Conservation (phyloP, 1,139 yeast genomes). For the Suhomyces atakaporum region DNA sequence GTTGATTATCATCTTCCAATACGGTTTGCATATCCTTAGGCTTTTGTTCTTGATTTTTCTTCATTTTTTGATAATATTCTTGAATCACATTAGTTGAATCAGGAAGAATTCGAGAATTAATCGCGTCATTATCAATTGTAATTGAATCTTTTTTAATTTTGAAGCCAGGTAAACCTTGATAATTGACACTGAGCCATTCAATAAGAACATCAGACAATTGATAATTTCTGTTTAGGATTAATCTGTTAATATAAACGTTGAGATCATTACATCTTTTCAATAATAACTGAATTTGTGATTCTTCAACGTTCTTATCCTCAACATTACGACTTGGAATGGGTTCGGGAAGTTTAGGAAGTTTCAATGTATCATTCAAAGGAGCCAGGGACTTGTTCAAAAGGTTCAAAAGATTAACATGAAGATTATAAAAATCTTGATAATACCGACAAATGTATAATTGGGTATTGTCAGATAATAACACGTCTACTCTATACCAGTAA, state of each 20-base stretch:
- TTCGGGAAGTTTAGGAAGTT: constrained; percentile 45
- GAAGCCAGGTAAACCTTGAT: constrained; percentile 28
- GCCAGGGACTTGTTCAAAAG: constrained; percentile 21
- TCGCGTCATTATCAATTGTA: constrained; percentile 16
- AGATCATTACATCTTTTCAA: constrained; percentile 37
- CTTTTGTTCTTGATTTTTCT: constrained; percentile 6
- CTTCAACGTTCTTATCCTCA: constrained; percentile 14
- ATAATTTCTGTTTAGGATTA: constrained; percentile 28
- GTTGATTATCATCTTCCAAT: constrained; percentile 11
- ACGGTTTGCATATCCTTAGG: constrained; percentile 9
- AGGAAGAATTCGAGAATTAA: constrained; percentile 19
- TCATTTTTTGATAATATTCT: constrained; percentile 12
- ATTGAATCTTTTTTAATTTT: constrained; percentile 4
- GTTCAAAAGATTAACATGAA: constrained; percentile 32
- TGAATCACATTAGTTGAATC: constrained; percentile 19
- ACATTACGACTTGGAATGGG: constrained; percentile 34
- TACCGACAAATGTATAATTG: constrained; percentile 36
- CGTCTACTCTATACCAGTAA: constrained; percentile 47
- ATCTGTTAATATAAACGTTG: constrained; percentile 34
- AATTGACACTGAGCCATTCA: constrained; percentile 35
- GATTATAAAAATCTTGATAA: constrained; percentile 47
- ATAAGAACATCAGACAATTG: constrained; percentile 29
- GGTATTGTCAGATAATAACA: constrained; percentile 34
- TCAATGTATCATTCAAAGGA: constrained; percentile 18
- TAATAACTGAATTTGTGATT: constrained; percentile 19